These are phyloP conservation scores for Chlamydomonas sphaeroides DNA, from an alignment of 139 green algal species.

Conservation along the genomic window DNA sequence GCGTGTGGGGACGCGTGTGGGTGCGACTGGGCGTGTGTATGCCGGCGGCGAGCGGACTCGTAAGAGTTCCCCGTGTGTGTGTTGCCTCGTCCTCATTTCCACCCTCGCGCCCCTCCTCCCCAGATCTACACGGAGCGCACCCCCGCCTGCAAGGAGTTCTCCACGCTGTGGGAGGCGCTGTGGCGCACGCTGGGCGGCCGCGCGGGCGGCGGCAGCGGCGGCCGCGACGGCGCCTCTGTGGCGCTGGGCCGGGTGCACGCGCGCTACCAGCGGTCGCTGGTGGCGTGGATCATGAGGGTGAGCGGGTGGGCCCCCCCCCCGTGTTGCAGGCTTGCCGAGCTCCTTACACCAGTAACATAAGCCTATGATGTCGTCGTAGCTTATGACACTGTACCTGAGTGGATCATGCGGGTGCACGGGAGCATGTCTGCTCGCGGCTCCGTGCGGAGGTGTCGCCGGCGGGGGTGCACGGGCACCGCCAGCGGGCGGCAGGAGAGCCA, in stretches of 20 bases:
- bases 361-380: too few species aligned
- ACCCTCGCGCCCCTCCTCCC: neutral
- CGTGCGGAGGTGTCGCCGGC: neutral
- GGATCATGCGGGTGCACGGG: neutral
- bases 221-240: slow-evolving; percentile 8
- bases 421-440: neutral
- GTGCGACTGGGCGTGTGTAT: too few species aligned
- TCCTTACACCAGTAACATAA: too few species aligned
- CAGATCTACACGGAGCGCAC: slow-evolving; percentile 26
- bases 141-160: slow-evolving; percentile 7
- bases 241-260: slow-evolving; percentile 27
- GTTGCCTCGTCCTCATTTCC: neutral
- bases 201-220: neutral
- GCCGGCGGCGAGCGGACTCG: too few species aligned
- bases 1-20: too few species aligned
- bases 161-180: slow-evolving; percentile 13
- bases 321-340: too few species aligned
- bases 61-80: too few species aligned
- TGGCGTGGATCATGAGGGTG: slow-evolving; percentile 2
- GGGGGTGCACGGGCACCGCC: too few species aligned
- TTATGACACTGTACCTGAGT: too few species aligned
- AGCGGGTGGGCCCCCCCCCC: neutral
- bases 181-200: slow-evolving; percentile 23
- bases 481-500: too few species aligned
- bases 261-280: slow-evolving; percentile 13